Evolutionary conservation across 345 rosid species (phyloP), one percentile per base, ranked within the genome.

Genomic region (Capsella bursapastoris): DNA sequence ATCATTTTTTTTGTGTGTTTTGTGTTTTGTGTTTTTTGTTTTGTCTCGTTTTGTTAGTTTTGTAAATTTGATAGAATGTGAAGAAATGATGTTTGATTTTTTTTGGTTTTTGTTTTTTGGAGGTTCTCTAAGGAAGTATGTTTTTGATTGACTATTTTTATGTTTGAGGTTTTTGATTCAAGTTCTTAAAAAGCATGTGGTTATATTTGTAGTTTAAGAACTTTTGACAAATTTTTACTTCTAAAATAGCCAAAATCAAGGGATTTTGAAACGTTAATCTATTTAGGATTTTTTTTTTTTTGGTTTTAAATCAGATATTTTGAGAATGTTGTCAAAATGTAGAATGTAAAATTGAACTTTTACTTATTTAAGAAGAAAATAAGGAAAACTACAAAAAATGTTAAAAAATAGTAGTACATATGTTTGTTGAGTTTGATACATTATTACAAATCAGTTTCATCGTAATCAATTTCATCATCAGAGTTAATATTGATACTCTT

Each of bases 91-190:
- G 63, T 75, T 68, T 68, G 0, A 22, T 7, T 32, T 25, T 65
- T 5, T 7, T 47, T n/a, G 2, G 27, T 67, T 29, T 15, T 27
- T 27, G 28, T 45, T 14, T 25, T 68, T 68, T 61, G 64, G 70
- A 64, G 55, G 44, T 45, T 76, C 58, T 15, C 66, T 16, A 47
- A 14, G 53, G 65, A 76, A 16, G 44, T 34, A 28, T 44, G 15
- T 22, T 60, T 72, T 68, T 70, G 45, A 9, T 12, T 38, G 65
- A 47, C 75, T 70, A 62, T 41, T 61, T 75, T 76, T 76, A 55
- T 37, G 65, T 76, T 68, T 75, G 75, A 34, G 73, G 58, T 67
- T 11, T 32, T 75, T 60, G 56, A 10, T 66, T 59, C 15, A 1
- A 67, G 0, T 41, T 64, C 7, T 8, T 14, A 50, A 8, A 8